phyloP scores from a whole-genome alignment of 805 yeast genomes.

The Wickerhamomyces alni region DNA sequence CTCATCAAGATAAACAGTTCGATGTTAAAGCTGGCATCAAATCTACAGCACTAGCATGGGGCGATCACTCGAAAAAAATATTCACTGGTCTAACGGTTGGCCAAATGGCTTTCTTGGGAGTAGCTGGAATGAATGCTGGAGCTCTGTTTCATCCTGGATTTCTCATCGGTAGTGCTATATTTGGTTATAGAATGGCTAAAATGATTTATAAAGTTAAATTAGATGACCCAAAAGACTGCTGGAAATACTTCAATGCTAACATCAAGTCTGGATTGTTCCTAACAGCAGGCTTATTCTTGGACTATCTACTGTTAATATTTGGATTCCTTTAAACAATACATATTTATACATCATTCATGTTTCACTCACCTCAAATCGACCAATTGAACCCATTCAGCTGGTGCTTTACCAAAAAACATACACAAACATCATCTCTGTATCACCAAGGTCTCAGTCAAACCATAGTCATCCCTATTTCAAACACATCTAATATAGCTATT shows the following conservation, averaged over 20 bases:
- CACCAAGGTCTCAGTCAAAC: no score
- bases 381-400: no score
- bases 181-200: conserved; percentile 58
- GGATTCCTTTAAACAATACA: conserved; percentile 35
- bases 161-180: conserved; percentile 55
- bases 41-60: conserved; percentile 96
- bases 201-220: conserved; percentile 74
- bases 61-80: conserved; percentile 65
- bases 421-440: no score
- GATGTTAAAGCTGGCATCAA: conserved; percentile 90
- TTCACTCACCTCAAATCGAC: no score
- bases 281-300: conserved; percentile 60
- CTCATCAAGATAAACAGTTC: conserved; percentile 91
- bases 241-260: conserved; percentile 74
- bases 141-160: conserved; percentile 77
- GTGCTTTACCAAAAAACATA: no score
- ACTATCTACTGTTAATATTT: conserved; percentile 46
- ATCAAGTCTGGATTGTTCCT: conserved; percentile 69
- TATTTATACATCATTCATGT: no score
- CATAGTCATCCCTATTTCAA: no score
- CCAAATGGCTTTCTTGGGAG: conserved; percentile 57
- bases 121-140: conserved; percentile 70
- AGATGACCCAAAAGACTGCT: conserved; percentile 75
- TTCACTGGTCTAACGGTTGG: conserved; percentile 56
- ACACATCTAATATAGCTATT: no score